Percentiles rank a stretch among this genome's conserved stretches.
phyloP scores from a whole-genome alignment of 352 stramenopile genomes.

The Stramenopiles sp. region DNA sequence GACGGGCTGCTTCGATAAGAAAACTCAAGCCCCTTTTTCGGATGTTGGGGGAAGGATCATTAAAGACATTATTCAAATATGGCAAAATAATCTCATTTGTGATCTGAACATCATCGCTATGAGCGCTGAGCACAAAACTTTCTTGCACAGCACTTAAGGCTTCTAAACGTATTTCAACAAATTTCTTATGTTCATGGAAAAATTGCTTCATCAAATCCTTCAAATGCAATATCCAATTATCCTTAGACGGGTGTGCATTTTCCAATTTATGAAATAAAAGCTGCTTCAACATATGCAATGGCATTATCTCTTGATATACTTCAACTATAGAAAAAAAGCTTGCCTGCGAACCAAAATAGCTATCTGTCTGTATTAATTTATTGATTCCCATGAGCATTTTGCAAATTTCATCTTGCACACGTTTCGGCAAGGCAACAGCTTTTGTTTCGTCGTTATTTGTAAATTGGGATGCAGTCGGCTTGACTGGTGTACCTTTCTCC shows the following conservation, averaged over 20 bases:
- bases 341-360: not conserved
- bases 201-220: conserved; percentile 37
- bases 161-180: conserved; percentile 36
- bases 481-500: no score
- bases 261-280: conserved; percentile 42
- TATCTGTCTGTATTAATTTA: not conserved
- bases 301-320: conserved; percentile 42
- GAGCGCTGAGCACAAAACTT: conserved; percentile 47
- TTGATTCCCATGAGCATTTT: not conserved
- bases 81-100: conserved; percentile 56
- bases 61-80: conserved; percentile 39
- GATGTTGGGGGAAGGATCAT: conserved; percentile 40
- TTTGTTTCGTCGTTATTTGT: not conserved
- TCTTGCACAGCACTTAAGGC: conserved; percentile 41
- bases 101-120: conserved; percentile 53
- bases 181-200: conserved; percentile 35
- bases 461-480: no score
- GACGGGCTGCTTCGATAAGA: conserved; percentile 40
- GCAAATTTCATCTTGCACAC: not conserved
- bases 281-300: conserved; percentile 35
- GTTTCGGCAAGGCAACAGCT: not conserved
- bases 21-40: conserved; percentile 37
- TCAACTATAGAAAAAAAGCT: conserved; percentile 45
- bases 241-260: conserved; percentile 38
- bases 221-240: conserved; percentile 44